phyloP scores from a whole-genome alignment of 441 rosid genomes.

The Corymbia citriodora region DNA sequence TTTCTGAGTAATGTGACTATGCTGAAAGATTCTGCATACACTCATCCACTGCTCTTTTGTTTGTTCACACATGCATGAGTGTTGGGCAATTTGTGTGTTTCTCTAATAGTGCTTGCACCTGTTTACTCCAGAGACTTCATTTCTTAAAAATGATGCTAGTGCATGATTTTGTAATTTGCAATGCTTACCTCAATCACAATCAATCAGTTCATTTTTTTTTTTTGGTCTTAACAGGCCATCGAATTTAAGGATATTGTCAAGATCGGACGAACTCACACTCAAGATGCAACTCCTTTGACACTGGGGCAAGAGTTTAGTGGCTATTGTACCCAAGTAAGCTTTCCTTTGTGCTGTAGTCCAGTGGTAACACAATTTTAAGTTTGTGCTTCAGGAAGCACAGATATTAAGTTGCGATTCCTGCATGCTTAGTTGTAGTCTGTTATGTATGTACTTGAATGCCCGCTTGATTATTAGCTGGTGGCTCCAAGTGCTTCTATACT shows the following conservation, averaged over 20 bases:
- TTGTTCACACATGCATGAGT: neutral
- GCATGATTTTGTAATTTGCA: neutral
- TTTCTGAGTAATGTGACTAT: neutral
- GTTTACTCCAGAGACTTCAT: neutral
- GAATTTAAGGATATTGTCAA: conserved; percentile 91
- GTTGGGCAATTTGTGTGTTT: neutral
- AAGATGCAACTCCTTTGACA: conserved; percentile 97
- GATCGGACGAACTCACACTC: conserved; percentile 98
- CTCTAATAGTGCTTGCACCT: neutral
- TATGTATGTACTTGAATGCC: neutral
- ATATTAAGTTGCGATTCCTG: neutral
- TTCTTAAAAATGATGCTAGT: neutral
- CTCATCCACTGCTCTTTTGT: neutral
- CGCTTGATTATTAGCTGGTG: neutral
- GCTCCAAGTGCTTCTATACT: neutral
- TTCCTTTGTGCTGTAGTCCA: neutral
- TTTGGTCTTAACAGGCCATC: conserved; percentile 31
- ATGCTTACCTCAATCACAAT: neutral
- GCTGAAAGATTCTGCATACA: neutral
- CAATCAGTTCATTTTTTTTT: neutral
- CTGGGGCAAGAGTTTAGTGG: conserved; percentile 98
- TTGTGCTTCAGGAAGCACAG: neutral
- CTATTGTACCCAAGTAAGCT: conserved; percentile 76
- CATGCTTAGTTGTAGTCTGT: neutral
- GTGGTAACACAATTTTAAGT: neutral